phyloP scores from a whole-genome alignment of 257 asterid genomes.

The Phtheirospermum japonicum region DNA sequence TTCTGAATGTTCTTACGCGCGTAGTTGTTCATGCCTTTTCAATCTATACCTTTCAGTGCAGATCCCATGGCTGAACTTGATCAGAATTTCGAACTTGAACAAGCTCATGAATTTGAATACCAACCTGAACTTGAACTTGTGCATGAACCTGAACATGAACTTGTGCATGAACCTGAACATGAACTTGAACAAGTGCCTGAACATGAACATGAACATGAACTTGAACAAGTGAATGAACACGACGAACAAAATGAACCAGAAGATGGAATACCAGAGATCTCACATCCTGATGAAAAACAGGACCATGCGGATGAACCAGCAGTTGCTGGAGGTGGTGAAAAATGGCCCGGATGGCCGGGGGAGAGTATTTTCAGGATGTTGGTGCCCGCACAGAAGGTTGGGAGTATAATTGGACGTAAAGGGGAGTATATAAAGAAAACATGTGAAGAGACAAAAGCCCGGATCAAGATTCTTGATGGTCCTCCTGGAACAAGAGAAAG shows the following conservation, averaged over 20 bases:
- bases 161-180: conserved; percentile 16
- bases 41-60: conserved; percentile 20
- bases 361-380: conserved; percentile 86
- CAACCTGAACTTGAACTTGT: conserved; percentile 26
- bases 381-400: conserved; percentile 98
- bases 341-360: conserved; percentile 99
- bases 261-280: conserved; percentile 28
- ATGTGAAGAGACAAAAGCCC: conserved; percentile 94
- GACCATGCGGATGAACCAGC: conserved; percentile 40
- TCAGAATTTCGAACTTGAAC: conserved; percentile 29
- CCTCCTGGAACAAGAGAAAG: conserved; percentile 93
- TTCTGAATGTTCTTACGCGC: conserved; percentile 17
- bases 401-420: conserved; percentile 95
- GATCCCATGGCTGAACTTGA: conserved; percentile 29
- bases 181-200: conserved; percentile 9
- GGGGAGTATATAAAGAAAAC: conserved; percentile 93
- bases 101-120: conserved; percentile 27
- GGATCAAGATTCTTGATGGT: conserved; percentile 96
- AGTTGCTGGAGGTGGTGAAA: conserved; percentile 51
- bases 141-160: conserved; percentile 18
- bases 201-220: conserved; percentile 16
- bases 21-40: conserved; percentile 4
- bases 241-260: conserved; percentile 25
- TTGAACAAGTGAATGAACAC: conserved; percentile 14
- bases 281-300: conserved; percentile 47